Evolutionary conservation across 1,284 basidiomycete genomes (phyloP), one percentile per base, ranked within the genome.

Genomic region (Ustilago nuda): DNA sequence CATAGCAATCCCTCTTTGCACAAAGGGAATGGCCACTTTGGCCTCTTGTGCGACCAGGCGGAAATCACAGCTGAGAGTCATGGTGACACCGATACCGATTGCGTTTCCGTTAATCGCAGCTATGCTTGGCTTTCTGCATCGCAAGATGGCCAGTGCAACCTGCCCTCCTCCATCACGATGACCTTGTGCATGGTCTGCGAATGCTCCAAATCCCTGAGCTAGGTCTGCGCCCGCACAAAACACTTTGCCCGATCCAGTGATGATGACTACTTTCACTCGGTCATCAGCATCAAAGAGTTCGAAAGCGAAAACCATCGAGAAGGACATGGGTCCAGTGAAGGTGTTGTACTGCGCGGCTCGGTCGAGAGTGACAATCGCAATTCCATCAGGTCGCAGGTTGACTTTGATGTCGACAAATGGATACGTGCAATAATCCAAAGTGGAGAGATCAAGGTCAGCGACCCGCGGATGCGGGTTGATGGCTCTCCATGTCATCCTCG

Each of bases 161-260:
- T 74, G 63, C 17, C 81, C 81, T 19, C 81, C 81, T 2, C 72
- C 73, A 41, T 82, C 81, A 2, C 81, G 51, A 45, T 82, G 80
- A 1, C 63, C 64, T 48, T 66, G 62, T 8, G 67, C 74, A 39
- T 61, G 68, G 54, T 61, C 64, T 1, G 71, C 66, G 30, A 61
- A 70, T 11, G 75, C 74, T 0, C 79, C 79, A 17, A 82, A 82
- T 0, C 77, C 79, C 3, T 56, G 59, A 8, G 69, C 62, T 0
- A 82, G 67, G n/a, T 82, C 78, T 0, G 79, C 81, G 2, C 81
- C 80, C 2, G 80, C 81, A 53, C 80, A 82, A 27, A 81, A 82
- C 7, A 66, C 60, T 63, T 78, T 79, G 23, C 68, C 80, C 1
- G 65, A 65, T 15, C 81, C 80, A 4, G 81, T 82, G 12, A 82